These are phyloP conservation scores for Pseudogymnoascus destructans DNA, from an alignment of 2,329 filamentous ascomycete species.

Conservation along the genomic window DNA sequence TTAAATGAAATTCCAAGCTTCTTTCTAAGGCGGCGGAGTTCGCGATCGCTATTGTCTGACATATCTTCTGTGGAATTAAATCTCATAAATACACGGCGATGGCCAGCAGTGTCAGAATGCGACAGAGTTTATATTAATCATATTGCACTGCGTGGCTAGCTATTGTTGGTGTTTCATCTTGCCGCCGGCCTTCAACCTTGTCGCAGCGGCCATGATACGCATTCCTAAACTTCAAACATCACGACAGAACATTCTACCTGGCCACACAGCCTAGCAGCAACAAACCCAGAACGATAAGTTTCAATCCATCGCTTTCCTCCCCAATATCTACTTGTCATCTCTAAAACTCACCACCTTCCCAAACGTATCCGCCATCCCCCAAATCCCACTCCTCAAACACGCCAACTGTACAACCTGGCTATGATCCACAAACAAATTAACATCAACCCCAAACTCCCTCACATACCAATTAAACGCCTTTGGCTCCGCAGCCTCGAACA, in stretches of 20 bases:
- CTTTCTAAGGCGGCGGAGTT: neutral
- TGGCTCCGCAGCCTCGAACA: constrained; percentile 45
- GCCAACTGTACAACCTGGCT: constrained; percentile 44
- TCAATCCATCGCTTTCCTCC: neutral
- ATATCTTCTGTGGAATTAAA: neutral
- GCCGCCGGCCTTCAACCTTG: neutral
- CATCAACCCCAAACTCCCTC: constrained; percentile 41
- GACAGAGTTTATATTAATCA: neutral
- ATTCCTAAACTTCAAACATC: neutral
- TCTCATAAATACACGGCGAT: neutral
- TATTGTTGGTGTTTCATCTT: neutral
- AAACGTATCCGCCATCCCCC: constrained; percentile 43
- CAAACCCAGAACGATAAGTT: neutral
- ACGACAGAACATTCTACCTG: neutral
- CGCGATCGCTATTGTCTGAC: neutral
- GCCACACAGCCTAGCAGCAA: too few relatives aligned
- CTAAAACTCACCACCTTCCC: constrained; percentile 35
- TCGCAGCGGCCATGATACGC: neutral
- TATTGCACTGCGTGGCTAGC: neutral
- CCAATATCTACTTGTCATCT: neutral
- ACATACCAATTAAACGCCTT: constrained; percentile 44
- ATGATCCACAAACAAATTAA: constrained; percentile 44
- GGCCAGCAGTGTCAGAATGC: neutral
- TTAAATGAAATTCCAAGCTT: neutral
- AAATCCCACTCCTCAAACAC: constrained; percentile 38